Evolutionary conservation across 164 flowering plant genomes (phyloP).

Genomic region (Pachysandra terminalis): DNA sequence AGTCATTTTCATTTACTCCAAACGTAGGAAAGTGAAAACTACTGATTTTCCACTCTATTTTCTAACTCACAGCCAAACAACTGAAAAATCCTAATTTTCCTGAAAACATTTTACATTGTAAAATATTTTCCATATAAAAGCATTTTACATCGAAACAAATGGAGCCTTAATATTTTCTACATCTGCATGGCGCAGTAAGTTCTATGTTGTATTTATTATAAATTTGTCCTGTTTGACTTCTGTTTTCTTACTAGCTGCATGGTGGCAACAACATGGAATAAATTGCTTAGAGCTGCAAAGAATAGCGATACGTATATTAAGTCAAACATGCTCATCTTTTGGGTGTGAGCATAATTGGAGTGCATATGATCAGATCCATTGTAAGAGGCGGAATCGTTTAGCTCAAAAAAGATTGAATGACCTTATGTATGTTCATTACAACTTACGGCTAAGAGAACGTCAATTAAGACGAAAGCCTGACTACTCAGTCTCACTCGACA

Average conservation of each 20-base stretch:
- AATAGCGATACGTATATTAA: conserved; percentile 72
- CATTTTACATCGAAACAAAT: too few species aligned
- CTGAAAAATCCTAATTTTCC: too few species aligned
- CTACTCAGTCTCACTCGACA: conserved; percentile 39
- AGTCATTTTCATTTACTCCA: too few species aligned
- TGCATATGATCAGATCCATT: conserved; percentile 49
- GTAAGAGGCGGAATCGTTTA: conserved; percentile 41
- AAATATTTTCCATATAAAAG: too few species aligned
- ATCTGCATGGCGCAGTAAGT: too few species aligned
- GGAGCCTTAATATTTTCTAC: too few species aligned
- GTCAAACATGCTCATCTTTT: conserved; percentile 78
- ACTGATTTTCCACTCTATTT: too few species aligned
- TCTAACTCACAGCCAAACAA: too few species aligned
- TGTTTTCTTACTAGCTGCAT: conserved; percentile 52
- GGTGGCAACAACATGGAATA: conserved; percentile 89
- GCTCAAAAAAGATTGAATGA: conserved; percentile 58
- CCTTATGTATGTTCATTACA: conserved; percentile 69
- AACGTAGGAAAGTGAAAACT: too few species aligned
- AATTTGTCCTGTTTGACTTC: not conserved
- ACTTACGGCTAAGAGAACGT: conserved; percentile 65
- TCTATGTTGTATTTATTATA: not conserved
- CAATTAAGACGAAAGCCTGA: conserved; percentile 37
- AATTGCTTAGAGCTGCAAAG: conserved; percentile 47
- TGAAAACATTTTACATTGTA: too few species aligned
- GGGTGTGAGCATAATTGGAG: conserved; percentile 85